Evolutionary conservation across 176 grass and related monocot species (phyloP).

Genomic region (Hyparrhenia diplandra): DNA sequence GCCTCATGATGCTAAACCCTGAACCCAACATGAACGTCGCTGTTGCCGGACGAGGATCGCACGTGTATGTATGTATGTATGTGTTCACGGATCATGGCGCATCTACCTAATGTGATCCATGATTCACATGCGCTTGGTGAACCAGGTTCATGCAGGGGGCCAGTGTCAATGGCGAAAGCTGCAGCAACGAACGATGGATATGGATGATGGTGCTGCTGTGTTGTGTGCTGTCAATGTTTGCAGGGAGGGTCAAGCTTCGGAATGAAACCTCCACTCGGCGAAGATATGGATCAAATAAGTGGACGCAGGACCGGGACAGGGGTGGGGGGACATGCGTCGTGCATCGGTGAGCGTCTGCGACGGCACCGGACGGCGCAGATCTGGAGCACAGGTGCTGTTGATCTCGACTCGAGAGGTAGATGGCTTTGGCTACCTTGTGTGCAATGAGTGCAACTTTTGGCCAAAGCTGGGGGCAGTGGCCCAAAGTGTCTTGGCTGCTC

Average conservation of each 20-base stretch:
- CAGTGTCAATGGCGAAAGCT: constrained; percentile 28
- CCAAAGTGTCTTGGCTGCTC: constrained; percentile 25
- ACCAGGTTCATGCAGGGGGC: background rate
- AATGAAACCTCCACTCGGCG: constrained; percentile 35
- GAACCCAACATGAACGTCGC: background rate
- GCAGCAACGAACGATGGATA: constrained; percentile 33
- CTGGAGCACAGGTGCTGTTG: background rate
- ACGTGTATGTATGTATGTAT: background rate
- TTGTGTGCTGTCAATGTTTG: constrained; percentile 17
- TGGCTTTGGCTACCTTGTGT: background rate
- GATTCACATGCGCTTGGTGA: constrained; percentile 22
- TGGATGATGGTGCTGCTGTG: background rate
- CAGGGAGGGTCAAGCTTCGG: constrained; percentile 13
- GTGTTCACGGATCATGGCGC: no score
- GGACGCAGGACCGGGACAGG: background rate
- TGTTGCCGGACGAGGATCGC: constrained; percentile 5
- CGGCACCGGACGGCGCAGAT: background rate
- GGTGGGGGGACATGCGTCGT: background rate
- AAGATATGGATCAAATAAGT: constrained; percentile 18
- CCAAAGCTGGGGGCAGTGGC: constrained; percentile 28
- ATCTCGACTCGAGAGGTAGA: constrained; percentile 20
- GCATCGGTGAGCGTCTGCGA: background rate
- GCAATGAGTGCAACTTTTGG: constrained; percentile 48
- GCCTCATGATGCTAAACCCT: constrained; percentile 16
- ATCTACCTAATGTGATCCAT: constrained; percentile 4